Conservation (phyloP, 2,329 filamentous ascomycete genomes). For the Pseudocercospora ulei region DNA sequence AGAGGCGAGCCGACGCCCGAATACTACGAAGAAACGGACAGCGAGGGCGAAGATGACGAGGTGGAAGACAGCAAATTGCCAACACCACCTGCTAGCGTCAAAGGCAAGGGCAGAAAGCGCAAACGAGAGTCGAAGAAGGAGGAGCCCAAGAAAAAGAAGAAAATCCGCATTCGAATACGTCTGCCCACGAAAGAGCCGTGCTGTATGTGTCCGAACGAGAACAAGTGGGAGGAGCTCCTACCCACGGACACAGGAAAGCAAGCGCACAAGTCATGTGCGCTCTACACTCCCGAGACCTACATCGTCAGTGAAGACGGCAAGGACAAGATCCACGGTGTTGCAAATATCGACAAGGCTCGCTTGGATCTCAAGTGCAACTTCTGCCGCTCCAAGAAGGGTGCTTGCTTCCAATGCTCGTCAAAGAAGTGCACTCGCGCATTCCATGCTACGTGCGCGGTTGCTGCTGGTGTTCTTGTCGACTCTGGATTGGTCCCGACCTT, state of each 20-base stretch:
- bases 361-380: conserved; percentile 89
- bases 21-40: conserved; percentile 69
- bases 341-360: conserved; percentile 74
- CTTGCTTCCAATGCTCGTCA: conserved; percentile 91
- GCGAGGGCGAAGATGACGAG: conserved; percentile 50
- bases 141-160: conserved; percentile 58
- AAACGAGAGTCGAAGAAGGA: conserved; percentile 59
- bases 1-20: conserved; percentile 73
- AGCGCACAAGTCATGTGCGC: conserved; percentile 78
- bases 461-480: conserved; percentile 86
- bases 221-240: conserved; percentile 69
- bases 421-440: conserved; percentile 91
- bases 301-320: conserved; percentile 60
- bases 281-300: conserved; percentile 86
- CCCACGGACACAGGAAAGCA: conserved; percentile 78
- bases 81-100: conserved; percentile 66
- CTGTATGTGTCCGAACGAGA: conserved; percentile 83
- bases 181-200: conserved; percentile 67
- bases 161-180: conserved; percentile 65
- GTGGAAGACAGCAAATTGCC: conserved; percentile 56
- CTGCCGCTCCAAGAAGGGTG: conserved; percentile 88
- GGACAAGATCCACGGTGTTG: conserved; percentile 67
- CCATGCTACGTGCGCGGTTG: conserved; percentile 86
- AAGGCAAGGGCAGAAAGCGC: conserved; percentile 47
- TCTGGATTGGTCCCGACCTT: conserved; percentile 76